Base-by-base conservation (phyloP, 108 stramenopile genomes). In the Cyclotella kingstonii region DNA sequence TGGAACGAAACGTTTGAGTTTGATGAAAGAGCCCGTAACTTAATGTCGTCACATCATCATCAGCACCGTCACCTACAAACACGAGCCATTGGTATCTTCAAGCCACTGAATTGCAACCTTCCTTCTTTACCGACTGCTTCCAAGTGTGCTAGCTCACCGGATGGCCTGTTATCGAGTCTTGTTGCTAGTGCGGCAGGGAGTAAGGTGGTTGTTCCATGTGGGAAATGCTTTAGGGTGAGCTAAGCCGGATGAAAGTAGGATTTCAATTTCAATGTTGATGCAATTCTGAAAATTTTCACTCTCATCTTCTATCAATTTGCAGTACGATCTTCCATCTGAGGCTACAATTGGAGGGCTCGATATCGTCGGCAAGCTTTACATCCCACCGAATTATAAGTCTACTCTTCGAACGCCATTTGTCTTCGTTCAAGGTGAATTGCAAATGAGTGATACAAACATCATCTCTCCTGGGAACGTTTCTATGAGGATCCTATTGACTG, bases 361-460 rank as follows among this genome's bases (percentile, higher is more conserved):
- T 38, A 73, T 86, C 39, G 23, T 40, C 10, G 85, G 85, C 33
- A 83, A 77, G 35, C 71, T 86, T 5, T 44, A 55, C 36, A 54
- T 86, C 40, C 83, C 82, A 11, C 46, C 68, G 1, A 73, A 73
- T 25, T 52, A 65, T 38, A 50, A 45, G 34, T 44, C 80, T 0
- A 81, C 78, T 0, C 48, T 87, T n/a, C 11, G 9, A 9, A 87
- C 86, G 10, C 76, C 83, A 31, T 79, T 41, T 33, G 68, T 87
- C 15, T 68, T 83, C 11, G 83, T 87, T n/a, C 86, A 87, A 54
- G 86, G 86, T 17, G 80, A 82, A 41, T 55, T 84, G 15, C 68
- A 82, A 30, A 82, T 87, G 60, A 54, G 54, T 21, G 80, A 77
- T 17, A 47, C 53, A 22, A 70, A 72, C 11, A 36, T 60, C 21